Conservation (phyloP, 257 asterid genomes). For the Solanum etuberosum region DNA sequence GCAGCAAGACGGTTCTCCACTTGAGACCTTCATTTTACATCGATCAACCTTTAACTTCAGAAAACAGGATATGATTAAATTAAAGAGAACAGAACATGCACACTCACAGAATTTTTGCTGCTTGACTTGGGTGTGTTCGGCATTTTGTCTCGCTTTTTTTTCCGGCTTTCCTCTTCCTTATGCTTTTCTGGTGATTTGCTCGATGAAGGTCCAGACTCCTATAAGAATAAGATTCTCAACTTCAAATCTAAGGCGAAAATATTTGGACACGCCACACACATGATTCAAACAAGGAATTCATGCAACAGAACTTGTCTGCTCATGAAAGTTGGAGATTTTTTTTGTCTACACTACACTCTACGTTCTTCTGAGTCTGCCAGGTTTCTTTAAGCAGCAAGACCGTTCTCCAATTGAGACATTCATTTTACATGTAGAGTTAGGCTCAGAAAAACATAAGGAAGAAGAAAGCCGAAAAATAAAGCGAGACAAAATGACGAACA, state of each 20-base stretch:
- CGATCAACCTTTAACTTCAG: neutral
- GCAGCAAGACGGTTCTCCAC: neutral
- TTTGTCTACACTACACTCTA: neutral
- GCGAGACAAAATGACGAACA: slow-evolving; percentile 2
- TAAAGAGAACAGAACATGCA: neutral
- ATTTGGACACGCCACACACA: neutral
- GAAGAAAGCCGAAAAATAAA: slow-evolving; percentile 3
- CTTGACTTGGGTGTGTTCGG: slow-evolving; percentile 5
- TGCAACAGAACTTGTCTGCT: neutral
- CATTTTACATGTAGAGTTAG: neutral
- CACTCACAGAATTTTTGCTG: slow-evolving; percentile 11
- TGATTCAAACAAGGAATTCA: neutral
- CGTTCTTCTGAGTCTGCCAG: neutral
- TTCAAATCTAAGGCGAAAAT: neutral
- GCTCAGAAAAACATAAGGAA: neutral
- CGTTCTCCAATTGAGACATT: neutral
- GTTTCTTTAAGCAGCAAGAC: neutral
- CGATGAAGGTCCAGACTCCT: neutral
- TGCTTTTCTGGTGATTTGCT: neutral
- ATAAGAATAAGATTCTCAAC: neutral
- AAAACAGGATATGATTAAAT: neutral
- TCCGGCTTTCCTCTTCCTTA: slow-evolving; percentile 1
- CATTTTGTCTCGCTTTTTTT: slow-evolving; percentile 3
- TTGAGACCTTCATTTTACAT: neutral
- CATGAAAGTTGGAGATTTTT: neutral